Percentiles rank a stretch among this genome's conserved stretches.
Conservation (phyloP, 108 stramenopile genomes). For the Aurantiochytrium sp. region DNA sequence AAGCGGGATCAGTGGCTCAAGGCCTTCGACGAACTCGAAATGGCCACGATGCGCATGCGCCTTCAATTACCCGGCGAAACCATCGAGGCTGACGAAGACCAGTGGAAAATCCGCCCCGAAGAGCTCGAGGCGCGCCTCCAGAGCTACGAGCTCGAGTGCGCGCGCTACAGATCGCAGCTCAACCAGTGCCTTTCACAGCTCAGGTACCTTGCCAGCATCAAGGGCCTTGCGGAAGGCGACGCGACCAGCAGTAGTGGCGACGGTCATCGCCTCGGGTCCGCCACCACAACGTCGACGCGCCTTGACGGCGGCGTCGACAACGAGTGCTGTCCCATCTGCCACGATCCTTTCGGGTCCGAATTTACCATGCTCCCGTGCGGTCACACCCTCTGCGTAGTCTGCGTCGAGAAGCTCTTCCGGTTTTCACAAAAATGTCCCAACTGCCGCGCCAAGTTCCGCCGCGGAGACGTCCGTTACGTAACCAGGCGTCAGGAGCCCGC, state of each 20-base stretch:
- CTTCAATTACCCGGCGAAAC: background rate
- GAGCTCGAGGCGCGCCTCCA: background rate
- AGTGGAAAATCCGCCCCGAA: constrained; percentile 16
- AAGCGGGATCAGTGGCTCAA: constrained; percentile 1
- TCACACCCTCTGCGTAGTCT: background rate
- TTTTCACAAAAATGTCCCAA: background rate
- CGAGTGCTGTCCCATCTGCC: constrained; percentile 24
- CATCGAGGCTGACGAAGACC: constrained; percentile 16
- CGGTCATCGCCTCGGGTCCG: background rate
- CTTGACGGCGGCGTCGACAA: background rate
- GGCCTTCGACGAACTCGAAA: constrained; percentile 9
- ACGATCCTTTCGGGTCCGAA: background rate
- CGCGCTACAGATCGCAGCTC: background rate
- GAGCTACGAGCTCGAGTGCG: background rate
- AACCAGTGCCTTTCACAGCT: background rate
- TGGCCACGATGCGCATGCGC: constrained; percentile 24
- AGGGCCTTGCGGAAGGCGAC: too few species aligned
- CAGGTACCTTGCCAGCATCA: background rate
- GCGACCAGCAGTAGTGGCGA: too few species aligned
- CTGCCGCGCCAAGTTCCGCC: constrained; percentile 9
- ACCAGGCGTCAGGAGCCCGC: background rate
- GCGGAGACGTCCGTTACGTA: background rate
- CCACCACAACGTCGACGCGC: background rate
- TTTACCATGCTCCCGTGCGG: background rate
- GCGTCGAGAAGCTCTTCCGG: background rate